Base-by-base conservation (phyloP, 169 alveolate species). In the Theileria orientalis region DNA sequence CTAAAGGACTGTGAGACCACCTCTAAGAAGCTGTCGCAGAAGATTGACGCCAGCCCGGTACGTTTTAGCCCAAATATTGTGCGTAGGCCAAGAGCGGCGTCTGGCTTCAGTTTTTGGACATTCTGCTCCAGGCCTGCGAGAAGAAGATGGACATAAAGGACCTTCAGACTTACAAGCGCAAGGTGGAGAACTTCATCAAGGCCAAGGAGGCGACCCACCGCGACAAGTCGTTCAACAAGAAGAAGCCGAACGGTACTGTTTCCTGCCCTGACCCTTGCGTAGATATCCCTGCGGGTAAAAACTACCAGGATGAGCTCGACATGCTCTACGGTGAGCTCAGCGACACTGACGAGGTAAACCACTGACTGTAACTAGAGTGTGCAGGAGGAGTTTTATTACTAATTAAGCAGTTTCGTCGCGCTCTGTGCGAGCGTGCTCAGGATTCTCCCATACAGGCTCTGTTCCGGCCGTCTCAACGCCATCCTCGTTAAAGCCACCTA, bases 271-370 rank as follows among this genome's bases (percentile, higher is more conserved):
- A 59, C 7, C 19, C n/a, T 25, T 59, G 19, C 51, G 82, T 72
- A 74, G 90, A 83, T 41, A 70, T 74, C 21, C 47, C 85, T 33
- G 60, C 87, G 27, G 59, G 76, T 49, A 83, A 75, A 54, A 87
- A 84, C 83, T 87, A 87, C 72, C 71, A 87, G 77, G 93, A 87
- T 46, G 93, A 87, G 63, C 90, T 87, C 13, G 93, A 87, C 67
- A 83, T 87, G 91, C 79, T 87, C 27, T 87, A 87, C 73, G 93
- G 93, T 0, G 93, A 87, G 23, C 62, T 87, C 19, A 80, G 89
- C 27, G 89, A 87, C 59, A 90, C 60, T 14, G 83, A 69, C 23
- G 83, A 78, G 19, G 77, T 46, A 41, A 11, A 13, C 13, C 13
- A 11, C 14, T 46, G 14, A n/a, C 16, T 37, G 71, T n/a, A 62